Percentiles rank a stretch among this genome's conserved stretches.
These are phyloP conservation scores for Colletotrichum graminicola DNA, from an alignment of 2,329 filamentous ascomycete species.

Conservation along the genomic window DNA sequence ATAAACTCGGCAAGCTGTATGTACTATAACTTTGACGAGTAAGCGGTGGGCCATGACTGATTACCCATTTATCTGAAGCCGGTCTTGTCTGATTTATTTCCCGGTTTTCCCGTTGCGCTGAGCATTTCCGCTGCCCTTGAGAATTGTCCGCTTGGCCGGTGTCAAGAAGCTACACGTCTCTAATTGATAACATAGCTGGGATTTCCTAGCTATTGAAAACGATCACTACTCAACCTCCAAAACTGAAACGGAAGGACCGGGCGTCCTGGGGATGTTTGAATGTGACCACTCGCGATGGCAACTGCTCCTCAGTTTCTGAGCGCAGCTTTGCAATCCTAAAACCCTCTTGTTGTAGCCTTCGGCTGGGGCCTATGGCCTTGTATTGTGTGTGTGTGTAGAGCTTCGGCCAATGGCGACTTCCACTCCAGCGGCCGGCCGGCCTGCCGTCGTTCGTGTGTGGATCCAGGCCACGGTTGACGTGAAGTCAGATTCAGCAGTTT, in stretches of 20 bases:
- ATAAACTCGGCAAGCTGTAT: not conserved
- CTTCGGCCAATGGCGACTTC: too few species aligned
- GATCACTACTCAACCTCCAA: not conserved
- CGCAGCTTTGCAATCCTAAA: not conserved
- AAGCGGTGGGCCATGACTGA: not conserved
- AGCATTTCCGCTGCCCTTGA: not conserved
- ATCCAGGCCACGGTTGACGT: too few species aligned
- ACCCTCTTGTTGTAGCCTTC: not conserved
- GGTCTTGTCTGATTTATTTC: not conserved
- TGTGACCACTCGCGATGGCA: not conserved
- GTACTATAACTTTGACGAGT: constrained; percentile 13
- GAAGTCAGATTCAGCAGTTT: too few species aligned
- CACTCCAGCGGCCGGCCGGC: too few species aligned
- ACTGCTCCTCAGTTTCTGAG: not conserved
- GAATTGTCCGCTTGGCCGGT: not conserved
- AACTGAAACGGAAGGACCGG: not conserved
- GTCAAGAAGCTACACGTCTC: not conserved
- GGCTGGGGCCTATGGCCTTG: not conserved
- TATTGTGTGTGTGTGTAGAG: too few species aligned
- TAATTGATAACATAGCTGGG: too few species aligned
- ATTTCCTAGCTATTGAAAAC: not conserved
- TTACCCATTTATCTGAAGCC: not conserved
- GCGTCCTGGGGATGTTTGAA: not conserved
- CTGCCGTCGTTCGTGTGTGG: too few species aligned
- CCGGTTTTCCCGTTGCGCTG: not conserved